phyloP scores from a whole-genome alignment of 2,329 filamentous ascomycete species.

The Amphichorda felina region DNA sequence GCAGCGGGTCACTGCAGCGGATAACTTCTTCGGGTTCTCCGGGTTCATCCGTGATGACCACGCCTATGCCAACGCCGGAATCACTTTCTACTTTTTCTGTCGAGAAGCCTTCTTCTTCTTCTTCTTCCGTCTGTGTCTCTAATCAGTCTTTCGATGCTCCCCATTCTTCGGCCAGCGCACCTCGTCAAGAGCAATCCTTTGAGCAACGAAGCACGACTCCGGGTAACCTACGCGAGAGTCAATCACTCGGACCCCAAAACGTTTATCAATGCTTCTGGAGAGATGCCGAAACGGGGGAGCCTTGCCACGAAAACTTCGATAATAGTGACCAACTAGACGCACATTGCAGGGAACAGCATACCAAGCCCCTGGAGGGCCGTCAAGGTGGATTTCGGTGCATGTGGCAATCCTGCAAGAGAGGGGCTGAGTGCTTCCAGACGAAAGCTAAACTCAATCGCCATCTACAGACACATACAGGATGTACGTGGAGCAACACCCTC shows the following conservation, averaged over 20 bases:
- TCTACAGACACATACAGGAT: conserved; percentile 53
- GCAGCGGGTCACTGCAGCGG: no score
- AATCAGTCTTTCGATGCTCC: no score
- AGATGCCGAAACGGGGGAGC: conserved; percentile 7
- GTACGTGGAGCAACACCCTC: conserved; percentile 25
- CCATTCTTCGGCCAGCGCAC: no score
- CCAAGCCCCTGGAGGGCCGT: conserved; percentile 25
- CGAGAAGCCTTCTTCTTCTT: no score
- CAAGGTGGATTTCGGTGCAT: conserved; percentile 39
- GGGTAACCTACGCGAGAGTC: background rate
- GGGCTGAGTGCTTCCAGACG: conserved; percentile 40
- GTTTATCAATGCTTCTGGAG: conserved; percentile 18
- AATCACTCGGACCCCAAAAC: background rate
- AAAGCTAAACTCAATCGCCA: conserved; percentile 54
- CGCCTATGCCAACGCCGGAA: background rate
- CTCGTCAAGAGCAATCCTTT: background rate
- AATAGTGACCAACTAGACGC: conserved; percentile 38
- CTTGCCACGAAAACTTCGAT: conserved; percentile 24
- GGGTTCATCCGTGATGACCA: background rate
- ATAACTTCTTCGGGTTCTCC: background rate
- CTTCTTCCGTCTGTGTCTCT: no score
- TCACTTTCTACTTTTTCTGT: background rate
- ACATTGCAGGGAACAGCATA: conserved; percentile 40
- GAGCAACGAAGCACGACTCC: background rate
- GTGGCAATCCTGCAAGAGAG: conserved; percentile 44